A percentile compares a stretch with the other conserved stretches of the same genome.
Evolutionary conservation across 345 rosid species (phyloP).

Genomic region (Pelargonium nanum): DNA sequence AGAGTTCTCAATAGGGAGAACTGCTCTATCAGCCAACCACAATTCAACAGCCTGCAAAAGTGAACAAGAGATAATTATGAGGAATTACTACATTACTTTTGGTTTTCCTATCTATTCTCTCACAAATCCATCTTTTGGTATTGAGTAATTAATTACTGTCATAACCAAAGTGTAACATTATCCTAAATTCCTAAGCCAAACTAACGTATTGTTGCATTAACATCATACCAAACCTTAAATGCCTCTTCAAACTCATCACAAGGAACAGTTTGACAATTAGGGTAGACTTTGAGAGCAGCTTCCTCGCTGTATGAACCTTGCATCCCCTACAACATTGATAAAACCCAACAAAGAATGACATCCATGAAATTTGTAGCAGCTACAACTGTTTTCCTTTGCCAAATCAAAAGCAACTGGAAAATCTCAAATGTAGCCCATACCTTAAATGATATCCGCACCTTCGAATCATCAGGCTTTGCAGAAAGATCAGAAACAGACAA

Average conservation of each 20-base stretch:
- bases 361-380: neutral
- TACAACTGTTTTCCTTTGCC: neutral
- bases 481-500: constrained; percentile 33
- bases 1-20: constrained; percentile 56
- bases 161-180: too few relatives aligned
- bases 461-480: constrained; percentile 16
- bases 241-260: constrained; percentile 48
- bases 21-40: constrained; percentile 47
- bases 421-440: constrained; percentile 12
- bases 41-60: constrained; percentile 48
- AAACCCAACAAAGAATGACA: constrained; percentile 2
- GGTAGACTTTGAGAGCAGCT: constrained; percentile 60
- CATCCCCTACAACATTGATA: constrained; percentile 29
- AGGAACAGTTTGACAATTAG: constrained; percentile 47
- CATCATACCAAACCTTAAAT: constrained; percentile 35
- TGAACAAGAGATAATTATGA: constrained; percentile 1
- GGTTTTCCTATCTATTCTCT: neutral
- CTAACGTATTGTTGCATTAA: neutral
- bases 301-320: constrained; percentile 48
- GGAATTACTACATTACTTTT: neutral
- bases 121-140: neutral
- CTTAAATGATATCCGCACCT: constrained; percentile 43
- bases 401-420: neutral
- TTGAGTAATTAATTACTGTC: too few relatives aligned
- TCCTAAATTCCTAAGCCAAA: neutral